Base-by-base conservation (phyloP, 2,329 filamentous ascomycete genomes). In the Cladophialophora yegresii region DNA sequence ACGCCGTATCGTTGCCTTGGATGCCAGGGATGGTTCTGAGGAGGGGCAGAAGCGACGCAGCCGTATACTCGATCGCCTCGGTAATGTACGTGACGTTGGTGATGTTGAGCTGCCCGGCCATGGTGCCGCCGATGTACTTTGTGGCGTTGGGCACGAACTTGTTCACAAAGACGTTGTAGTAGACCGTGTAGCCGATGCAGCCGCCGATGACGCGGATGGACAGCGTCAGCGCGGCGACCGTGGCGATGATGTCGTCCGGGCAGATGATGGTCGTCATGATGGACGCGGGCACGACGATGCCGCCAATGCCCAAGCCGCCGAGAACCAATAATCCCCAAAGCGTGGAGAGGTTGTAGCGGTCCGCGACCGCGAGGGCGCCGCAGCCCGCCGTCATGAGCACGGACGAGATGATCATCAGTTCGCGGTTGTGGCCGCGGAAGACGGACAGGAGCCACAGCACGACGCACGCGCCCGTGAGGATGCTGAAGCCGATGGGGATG, bases 191-290 rank as follows among this genome's bases (percentile, higher is more conserved):
- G 36, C 85, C 87, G 64, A 90, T 83, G 12, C 84, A 82, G 32
- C 87, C 87, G 54, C 88, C 88, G 40, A 90, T 82, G 61, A 89
- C 86, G 43, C 88, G 86, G 68, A 90, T 85, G n/a, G 86, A 83
- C 43, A 90, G 82, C 0, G 88, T 89, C 23, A 91, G 78, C 5
- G 88, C 87, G 0, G 87, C 84, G 53, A 89, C 82, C 1, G 88
- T 90, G 7, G 86, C 88, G 67, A 91, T 90, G 5, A 90, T 80
- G 61, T 90, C 78, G 77, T 88, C 85, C 0, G 88, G 87, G 66
- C 86, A 89, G 69, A 89, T 86, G 70, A 90, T 89, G 9, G 86
- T 87, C 6, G 85, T 85, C 63, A 90, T 87, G 69, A 89, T 87
- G 0, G 85, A 86, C 0, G 85, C 84, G 0, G 87, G 88, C 4